phyloP scores from a whole-genome alignment of 306 rosid genomes.

The Datisca glomerata region DNA sequence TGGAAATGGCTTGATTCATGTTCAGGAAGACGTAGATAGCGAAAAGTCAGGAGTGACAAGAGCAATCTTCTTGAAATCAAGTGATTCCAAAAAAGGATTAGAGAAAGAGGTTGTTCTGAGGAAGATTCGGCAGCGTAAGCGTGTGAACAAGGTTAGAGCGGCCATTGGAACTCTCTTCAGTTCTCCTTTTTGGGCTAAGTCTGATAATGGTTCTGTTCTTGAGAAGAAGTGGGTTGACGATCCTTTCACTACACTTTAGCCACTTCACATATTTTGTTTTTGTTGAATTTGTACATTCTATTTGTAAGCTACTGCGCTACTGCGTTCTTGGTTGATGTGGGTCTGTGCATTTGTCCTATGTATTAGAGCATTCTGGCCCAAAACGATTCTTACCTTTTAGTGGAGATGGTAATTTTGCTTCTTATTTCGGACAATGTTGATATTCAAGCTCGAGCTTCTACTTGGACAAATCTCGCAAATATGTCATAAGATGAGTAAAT shows the following conservation, averaged over 20 bases:
- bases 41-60: conserved; percentile 11
- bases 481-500: too few relatives aligned
- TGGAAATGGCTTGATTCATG: neutral
- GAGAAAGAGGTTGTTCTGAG: conserved; percentile 28
- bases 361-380: too few relatives aligned
- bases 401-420: too few relatives aligned
- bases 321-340: too few relatives aligned
- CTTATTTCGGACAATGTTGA: too few relatives aligned
- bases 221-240: conserved; percentile 30
- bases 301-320: too few relatives aligned
- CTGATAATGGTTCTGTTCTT: neutral
- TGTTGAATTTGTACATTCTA: too few relatives aligned
- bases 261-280: too few relatives aligned
- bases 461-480: too few relatives aligned
- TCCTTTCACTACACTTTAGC: conserved; percentile 27
- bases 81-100: conserved; percentile 9
- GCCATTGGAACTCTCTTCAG: conserved; percentile 16
- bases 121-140: conserved; percentile 32
- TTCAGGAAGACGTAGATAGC: conserved; percentile 4
- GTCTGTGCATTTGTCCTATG: too few relatives aligned
- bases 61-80: conserved; percentile 19
- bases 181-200: conserved; percentile 4
- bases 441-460: too few relatives aligned
- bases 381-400: too few relatives aligned
- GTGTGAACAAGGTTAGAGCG: conserved; percentile 15